A percentile compares a stretch with the other conserved stretches of the same genome.
phyloP scores from a whole-genome alignment of 129 eudicot species.

The Lactuca sativa region DNA sequence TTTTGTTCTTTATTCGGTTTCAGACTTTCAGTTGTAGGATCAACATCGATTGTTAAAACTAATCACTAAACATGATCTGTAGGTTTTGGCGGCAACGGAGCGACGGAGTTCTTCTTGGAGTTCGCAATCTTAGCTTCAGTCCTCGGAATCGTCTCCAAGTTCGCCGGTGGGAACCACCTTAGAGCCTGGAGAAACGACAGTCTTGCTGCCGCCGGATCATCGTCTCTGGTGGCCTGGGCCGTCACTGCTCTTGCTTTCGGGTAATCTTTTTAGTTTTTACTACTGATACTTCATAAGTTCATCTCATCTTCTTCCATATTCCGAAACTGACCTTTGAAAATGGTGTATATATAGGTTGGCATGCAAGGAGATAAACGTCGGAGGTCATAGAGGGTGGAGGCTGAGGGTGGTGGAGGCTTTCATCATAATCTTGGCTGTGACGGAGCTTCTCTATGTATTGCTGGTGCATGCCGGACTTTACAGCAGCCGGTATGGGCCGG shows the following conservation, averaged over 20 bases:
- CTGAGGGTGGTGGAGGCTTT: slow-evolving; percentile 72
- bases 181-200: slow-evolving; percentile 92
- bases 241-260: slow-evolving; percentile 88
- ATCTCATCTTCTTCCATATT: background rate
- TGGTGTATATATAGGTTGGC: slow-evolving; percentile 64
- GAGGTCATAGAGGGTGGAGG: slow-evolving; percentile 92
- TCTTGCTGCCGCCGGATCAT: slow-evolving; percentile 81
- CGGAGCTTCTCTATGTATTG: slow-evolving; percentile 60
- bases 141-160: slow-evolving; percentile 67
- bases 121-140: slow-evolving; percentile 74
- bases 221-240: slow-evolving; percentile 85
- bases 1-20: background rate
- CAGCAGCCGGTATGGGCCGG: slow-evolving; percentile 84
- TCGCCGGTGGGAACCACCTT: slow-evolving; percentile 79
- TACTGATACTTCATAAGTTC: background rate
- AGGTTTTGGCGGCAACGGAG: slow-evolving; percentile 94
- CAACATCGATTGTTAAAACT: background rate
- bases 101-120: slow-evolving; percentile 64
- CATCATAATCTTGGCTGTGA: slow-evolving; percentile 51
- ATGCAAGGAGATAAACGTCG: slow-evolving; percentile 76
- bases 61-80: background rate
- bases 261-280: slow-evolving; percentile 23
- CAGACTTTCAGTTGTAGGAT: background rate
- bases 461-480: slow-evolving; percentile 74
- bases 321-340: background rate